phyloP scores from a whole-genome alignment of 2,329 filamentous ascomycete species.

The Botrytis aclada region DNA sequence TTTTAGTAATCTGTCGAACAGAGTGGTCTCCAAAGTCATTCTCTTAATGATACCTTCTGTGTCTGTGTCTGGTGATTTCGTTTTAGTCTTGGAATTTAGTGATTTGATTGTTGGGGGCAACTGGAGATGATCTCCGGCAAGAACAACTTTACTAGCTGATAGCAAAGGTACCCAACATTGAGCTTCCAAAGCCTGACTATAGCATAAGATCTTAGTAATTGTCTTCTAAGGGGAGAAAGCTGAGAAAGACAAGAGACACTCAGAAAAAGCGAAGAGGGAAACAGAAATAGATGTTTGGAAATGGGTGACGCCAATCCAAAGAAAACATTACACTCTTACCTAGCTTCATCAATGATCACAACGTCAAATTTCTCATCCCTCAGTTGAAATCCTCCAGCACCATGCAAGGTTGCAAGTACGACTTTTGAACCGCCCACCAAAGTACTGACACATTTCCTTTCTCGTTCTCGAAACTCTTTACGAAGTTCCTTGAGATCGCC shows the following conservation, averaged over 20 bases:
- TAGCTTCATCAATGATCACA: constrained; percentile 93
- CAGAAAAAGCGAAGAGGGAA: not conserved
- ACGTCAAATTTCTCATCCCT: constrained; percentile 82
- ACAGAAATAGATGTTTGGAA: not conserved
- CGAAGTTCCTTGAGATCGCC: constrained; percentile 78
- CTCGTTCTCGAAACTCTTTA: constrained; percentile 83
- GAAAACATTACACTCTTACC: not conserved
- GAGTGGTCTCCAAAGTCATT: constrained; percentile 75
- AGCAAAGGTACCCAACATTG: constrained; percentile 95
- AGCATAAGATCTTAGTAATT: not conserved
- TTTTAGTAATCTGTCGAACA: constrained; percentile 84
- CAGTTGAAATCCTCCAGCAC: constrained; percentile 81
- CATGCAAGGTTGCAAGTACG: constrained; percentile 88
- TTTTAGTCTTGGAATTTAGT: constrained; percentile 49
- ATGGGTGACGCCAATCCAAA: too few species aligned
- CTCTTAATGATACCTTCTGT: constrained; percentile 46
- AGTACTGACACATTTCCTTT: constrained; percentile 74
- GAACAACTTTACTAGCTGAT: constrained; percentile 76
- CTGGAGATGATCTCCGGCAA: constrained; percentile 92
- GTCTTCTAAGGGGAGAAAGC: not conserved
- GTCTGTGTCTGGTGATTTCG: constrained; percentile 38
- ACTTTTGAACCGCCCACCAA: constrained; percentile 78
- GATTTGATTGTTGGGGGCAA: constrained; percentile 94
- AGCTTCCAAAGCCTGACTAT: constrained; percentile 82
- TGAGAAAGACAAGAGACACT: not conserved